Percentiles rank a stretch among this genome's conserved stretches.
Evolutionary conservation across 371 early-diverging fungal species (phyloP).

Genomic region (Apophysomyces sp.): DNA sequence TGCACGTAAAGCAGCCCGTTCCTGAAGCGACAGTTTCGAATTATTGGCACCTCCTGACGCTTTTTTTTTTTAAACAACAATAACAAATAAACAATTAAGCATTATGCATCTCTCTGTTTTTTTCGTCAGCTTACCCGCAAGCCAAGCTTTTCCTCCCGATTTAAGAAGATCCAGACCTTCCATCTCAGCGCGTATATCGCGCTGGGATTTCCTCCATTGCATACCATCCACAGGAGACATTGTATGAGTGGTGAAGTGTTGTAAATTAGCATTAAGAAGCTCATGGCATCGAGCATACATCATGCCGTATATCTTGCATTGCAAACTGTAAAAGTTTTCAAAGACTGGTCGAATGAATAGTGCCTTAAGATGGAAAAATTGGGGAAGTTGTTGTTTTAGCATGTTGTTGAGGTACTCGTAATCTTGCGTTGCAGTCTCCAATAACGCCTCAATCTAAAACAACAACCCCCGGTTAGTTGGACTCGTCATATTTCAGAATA

Average conservation of each 20-base stretch:
- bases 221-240: conserved; percentile 39
- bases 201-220: conserved; percentile 28
- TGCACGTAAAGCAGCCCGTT: conserved; percentile 36
- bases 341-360: conserved; percentile 77
- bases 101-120: background rate
- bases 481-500: background rate
- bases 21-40: conserved; percentile 35
- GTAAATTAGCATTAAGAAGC: conserved; percentile 38
- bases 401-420: conserved; percentile 70
- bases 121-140: conserved; percentile 18
- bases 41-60: conserved; percentile 37
- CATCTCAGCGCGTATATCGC: conserved; percentile 30
- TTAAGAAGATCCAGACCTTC: conserved; percentile 37
- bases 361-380: conserved; percentile 54
- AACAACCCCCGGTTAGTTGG: background rate
- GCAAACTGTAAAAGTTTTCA: conserved; percentile 66
- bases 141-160: conserved; percentile 48
- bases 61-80: background rate
- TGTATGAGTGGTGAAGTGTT: conserved; percentile 32
- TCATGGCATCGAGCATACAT: conserved; percentile 55
- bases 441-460: conserved; percentile 41
- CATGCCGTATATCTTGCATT: conserved; percentile 63
- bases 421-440: conserved; percentile 75
- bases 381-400: conserved; percentile 69
- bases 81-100: background rate